Conservation (phyloP, 768 basidiomycete species). For the Mycena rebaudengoi region DNA sequence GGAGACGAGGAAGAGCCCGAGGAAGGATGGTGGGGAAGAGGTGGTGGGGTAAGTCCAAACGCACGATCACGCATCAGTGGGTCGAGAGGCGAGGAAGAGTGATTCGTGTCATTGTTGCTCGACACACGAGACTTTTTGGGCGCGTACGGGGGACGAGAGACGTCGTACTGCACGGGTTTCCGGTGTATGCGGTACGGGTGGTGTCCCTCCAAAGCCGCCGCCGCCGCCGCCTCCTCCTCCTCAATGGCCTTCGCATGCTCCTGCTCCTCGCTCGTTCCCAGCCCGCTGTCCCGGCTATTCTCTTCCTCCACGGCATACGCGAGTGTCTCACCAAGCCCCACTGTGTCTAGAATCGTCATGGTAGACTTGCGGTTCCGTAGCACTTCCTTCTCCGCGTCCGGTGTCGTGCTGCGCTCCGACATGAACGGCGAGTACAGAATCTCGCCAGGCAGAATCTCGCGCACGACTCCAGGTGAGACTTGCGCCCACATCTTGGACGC, state of each 20-base stretch:
- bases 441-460: slow-evolving; percentile 55
- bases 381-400: slow-evolving; percentile 9
- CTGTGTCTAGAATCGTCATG: slow-evolving; percentile 54
- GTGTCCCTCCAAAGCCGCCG: slow-evolving; percentile 22
- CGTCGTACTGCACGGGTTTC: slow-evolving; percentile 48
- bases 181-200: slow-evolving; percentile 31
- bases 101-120: slow-evolving; percentile 23
- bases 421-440: slow-evolving; percentile 58
- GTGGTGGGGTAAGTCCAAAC: slow-evolving; percentile 25
- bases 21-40: slow-evolving; percentile 19
- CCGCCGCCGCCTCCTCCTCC: slow-evolving; percentile 18
- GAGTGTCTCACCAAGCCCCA: slow-evolving; percentile 72
- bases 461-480: slow-evolving; percentile 52
- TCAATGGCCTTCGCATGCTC: slow-evolving; percentile 10
- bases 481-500: slow-evolving; percentile 61
- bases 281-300: slow-evolving; percentile 50
- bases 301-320: slow-evolving; percentile 49
- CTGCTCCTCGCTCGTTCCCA: slow-evolving; percentile 57
- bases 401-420: slow-evolving; percentile 30
- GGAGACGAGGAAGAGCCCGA: slow-evolving; percentile 41
- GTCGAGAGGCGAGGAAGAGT: slow-evolving; percentile 32
- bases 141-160: slow-evolving; percentile 37
- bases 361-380: slow-evolving; percentile 17
- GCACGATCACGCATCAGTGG: slow-evolving; percentile 18
- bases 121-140: slow-evolving; percentile 23